These are phyloP conservation scores for Candida albicans DNA, from an alignment of 1,139 yeast species.

Conservation along the genomic window DNA sequence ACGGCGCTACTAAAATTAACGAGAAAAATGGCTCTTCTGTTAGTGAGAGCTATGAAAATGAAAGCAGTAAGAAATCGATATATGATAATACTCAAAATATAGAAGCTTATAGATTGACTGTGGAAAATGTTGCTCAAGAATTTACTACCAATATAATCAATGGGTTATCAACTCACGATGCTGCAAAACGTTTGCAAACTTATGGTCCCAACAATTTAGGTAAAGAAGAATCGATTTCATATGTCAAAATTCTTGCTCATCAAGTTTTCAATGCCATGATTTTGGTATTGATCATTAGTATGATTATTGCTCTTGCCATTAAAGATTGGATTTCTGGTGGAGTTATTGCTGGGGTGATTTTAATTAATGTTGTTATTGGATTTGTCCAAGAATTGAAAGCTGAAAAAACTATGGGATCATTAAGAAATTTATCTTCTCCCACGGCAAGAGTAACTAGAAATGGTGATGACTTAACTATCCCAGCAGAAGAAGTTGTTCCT, in stretches of 20 bases:
- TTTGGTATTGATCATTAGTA: conserved; percentile 67
- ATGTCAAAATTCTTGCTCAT: conserved; percentile 57
- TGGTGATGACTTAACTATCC: conserved; percentile 58
- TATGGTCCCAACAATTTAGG: conserved; percentile 67
- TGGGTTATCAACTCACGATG: conserved; percentile 33
- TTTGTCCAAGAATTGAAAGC: conserved; percentile 72
- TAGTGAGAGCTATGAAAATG: conserved; percentile 9
- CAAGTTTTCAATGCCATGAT: conserved; percentile 84
- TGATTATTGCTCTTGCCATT: conserved; percentile 75
- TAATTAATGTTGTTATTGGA: conserved; percentile 67
- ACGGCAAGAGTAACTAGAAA: conserved; percentile 68
- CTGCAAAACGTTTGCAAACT: conserved; percentile 39
- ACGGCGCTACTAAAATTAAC: conserved; percentile 4
- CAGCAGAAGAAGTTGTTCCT: conserved; percentile 72
- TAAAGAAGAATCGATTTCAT: conserved; percentile 58
- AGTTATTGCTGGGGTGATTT: conserved; percentile 71
- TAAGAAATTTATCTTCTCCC: conserved; percentile 68
- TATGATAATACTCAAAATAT: background rate
- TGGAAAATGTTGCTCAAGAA: conserved; percentile 32
- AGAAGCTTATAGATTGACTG: conserved; percentile 28
- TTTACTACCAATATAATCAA: conserved; percentile 39
- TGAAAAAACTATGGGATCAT: conserved; percentile 78
- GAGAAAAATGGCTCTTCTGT: conserved; percentile 9
- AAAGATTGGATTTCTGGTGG: conserved; percentile 84
- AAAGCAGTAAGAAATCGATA: conserved; percentile 11